Evolutionary conservation across 2,329 filamentous ascomycete genomes (phyloP), one percentile per base, ranked within the genome.

Genomic region (Fusarium sp.): DNA sequence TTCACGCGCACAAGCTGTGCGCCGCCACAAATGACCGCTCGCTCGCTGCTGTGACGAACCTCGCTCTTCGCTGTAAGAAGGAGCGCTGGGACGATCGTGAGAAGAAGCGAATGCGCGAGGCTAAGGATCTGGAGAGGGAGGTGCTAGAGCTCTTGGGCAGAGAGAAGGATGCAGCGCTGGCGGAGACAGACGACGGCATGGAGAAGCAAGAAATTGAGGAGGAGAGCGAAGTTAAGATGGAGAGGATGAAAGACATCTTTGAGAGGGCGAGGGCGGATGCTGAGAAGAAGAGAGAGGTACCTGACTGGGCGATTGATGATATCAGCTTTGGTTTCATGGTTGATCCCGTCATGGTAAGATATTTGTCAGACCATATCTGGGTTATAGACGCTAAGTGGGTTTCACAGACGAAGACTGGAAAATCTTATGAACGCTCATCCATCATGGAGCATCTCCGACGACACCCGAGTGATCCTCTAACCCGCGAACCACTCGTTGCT

Each of bases 371-470:
- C 2, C 15, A 11, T n/a, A 22, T 24, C 17, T 17, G 13, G 11
- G 8, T 33, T 0, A 20, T n/a, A 13, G 26, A 38, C 14, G 22
- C 58, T 74, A 58, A 76, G 63, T 36, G 15, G 46, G 26, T 11
- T 22, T 5, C 24, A 72, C 79, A 84, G 90, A 95, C 93, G 2
- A 94, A 92, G 75, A 95, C 92, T 2, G 96, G 96, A 14, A 92
- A 95, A 69, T 96, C 92, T 2, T 99, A 97, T 78, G 96, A 98
- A 78, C 88, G 95, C 42, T 86, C 92, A 0, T 92, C 92, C 17
- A 91, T 99, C 64, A 85, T 94, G 75, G 94, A 97, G 79, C 94
- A 98, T 77, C 84, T 99, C 26, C 91, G 92, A 74, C 86, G 92
- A 22, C 88, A 88, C 34, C 85, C 86, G 1, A 92, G 88, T 15